These are phyloP conservation scores for Pythium dissimile DNA, from an alignment of 352 stramenopile genomes.

Conservation along the genomic window DNA sequence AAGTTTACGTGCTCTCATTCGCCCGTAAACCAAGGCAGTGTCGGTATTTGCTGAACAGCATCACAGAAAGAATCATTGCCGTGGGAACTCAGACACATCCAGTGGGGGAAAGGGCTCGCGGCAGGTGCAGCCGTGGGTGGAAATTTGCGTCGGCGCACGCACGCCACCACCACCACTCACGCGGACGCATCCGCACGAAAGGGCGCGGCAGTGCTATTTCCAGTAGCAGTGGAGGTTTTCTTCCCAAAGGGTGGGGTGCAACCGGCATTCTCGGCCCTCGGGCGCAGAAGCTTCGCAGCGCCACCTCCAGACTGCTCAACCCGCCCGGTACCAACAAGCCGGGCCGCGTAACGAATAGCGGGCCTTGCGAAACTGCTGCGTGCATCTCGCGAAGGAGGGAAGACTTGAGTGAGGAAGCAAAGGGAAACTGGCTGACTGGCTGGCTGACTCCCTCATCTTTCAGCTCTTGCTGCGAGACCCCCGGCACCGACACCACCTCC, in stretches of 20 bases:
- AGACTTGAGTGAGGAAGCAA: not conserved
- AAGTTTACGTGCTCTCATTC: too few species aligned
- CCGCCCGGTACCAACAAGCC: too few species aligned
- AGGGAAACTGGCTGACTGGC: slow-evolving; percentile 6
- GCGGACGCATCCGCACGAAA: not conserved
- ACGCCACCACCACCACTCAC: not conserved
- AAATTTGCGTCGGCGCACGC: slow-evolving; percentile 3
- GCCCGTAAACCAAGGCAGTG: not conserved
- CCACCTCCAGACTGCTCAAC: too few species aligned
- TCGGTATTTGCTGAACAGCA: not conserved
- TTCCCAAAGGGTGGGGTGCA: slow-evolving; percentile 1
- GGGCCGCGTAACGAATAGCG: slow-evolving; percentile 8
- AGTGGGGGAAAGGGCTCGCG: not conserved
- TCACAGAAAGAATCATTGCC: slow-evolving; percentile 13
- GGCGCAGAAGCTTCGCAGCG: not conserved
- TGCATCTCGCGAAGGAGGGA: not conserved
- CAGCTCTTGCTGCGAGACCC: not conserved
- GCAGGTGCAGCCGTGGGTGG: too few species aligned
- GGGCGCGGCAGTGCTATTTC: slow-evolving; percentile 4
- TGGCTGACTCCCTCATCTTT: not conserved
- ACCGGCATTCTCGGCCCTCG: not conserved
- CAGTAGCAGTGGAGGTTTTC: not conserved
- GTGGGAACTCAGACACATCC: not conserved
- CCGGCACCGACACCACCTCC: too few species aligned
- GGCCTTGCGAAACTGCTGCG: slow-evolving; percentile 15